These are phyloP conservation scores for Dunaliella sp. DNA, from an alignment of 139 green algal genomes.

Conservation along the genomic window DNA sequence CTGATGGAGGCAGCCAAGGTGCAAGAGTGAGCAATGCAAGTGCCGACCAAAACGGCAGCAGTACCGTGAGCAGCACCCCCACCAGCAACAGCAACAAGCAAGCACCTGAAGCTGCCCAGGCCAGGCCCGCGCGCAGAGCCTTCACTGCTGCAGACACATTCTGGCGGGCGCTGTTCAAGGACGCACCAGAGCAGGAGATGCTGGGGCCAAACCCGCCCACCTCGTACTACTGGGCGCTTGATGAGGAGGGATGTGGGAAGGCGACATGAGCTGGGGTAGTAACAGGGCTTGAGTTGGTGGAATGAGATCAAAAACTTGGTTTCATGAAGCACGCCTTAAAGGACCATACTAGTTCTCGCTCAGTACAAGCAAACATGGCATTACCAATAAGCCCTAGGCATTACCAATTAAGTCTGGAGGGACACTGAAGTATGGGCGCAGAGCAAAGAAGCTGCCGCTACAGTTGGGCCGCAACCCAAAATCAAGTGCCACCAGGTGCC, in stretches of 20 bases:
- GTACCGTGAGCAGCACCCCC: no score
- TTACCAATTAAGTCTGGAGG: background rate
- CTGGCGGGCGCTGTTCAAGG: slow-evolving; percentile 3
- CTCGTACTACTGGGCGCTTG: background rate
- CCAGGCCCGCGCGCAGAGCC: background rate
- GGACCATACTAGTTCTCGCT: background rate
- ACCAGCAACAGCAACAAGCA: background rate
- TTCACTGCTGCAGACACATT: slow-evolving; percentile 4
- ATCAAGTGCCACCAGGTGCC: no score
- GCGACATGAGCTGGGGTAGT: background rate
- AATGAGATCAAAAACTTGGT: background rate
- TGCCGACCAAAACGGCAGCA: background rate
- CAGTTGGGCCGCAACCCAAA: no score
- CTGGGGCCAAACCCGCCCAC: background rate
- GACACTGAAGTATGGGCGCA: background rate
- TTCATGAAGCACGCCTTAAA: background rate
- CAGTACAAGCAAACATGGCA: background rate
- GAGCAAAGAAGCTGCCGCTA: no score
- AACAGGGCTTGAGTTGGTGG: background rate
- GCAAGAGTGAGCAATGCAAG: no score
- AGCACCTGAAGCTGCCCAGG: background rate
- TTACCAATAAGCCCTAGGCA: background rate
- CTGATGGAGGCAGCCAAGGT: no score
- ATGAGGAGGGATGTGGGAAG: background rate
- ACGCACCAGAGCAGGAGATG: background rate